Evolutionary conservation across 768 basidiomycete species (phyloP), one percentile per base, ranked within the genome.

Genomic region (Phlebiopsis flavidoalba): DNA sequence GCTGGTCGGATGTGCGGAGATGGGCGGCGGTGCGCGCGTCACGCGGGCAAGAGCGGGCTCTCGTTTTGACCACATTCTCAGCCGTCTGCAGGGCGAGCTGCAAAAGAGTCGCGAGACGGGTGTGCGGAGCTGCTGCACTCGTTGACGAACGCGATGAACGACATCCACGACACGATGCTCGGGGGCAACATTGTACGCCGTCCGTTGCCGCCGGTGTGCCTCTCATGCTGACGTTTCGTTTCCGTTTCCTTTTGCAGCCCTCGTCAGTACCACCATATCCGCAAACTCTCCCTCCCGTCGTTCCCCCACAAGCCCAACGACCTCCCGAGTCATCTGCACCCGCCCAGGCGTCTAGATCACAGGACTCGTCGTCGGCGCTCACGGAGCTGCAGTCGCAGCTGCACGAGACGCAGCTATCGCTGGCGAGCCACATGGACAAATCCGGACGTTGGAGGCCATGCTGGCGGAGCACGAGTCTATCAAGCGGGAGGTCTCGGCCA

Each of bases 81-180:
- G 81, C 59, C 84, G 92, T 37, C 77, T 98, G 2, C 95, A 98
- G 71, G 86, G 87, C 64, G 95, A 98, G 71, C 84, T 98, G n/a
- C 89, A 91, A 75, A 97, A 96, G 76, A 94, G 92, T 68, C 85
- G 93, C 17, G 96, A 98, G 70, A 97, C 95, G 0, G 92, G 93
- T 14, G 93, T 14, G 80, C 87, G 0, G 95, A 98, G 69, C 78
- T 99, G 3, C 84, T 99, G 3, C 84, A 87, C 63, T 83, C 83
- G 0, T 75, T 98, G 35, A 88, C 83, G 15, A 82, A 82, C 12
- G 81, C 90, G 4, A 92, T 99, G 84, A 83, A 78, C 46, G 94
- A 97, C n/a, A 91, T 98, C 48, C 88, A 93, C 61, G 93, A 97
- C 66, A 94, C 91, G 0, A n/a, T n/a, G 26, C 77, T 99, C 5